Percentiles rank a stretch among this genome's conserved stretches.
These are phyloP conservation scores for Oryza longistaminata DNA, from an alignment of 176 grass and related monocot genomes.

Conservation along the genomic window DNA sequence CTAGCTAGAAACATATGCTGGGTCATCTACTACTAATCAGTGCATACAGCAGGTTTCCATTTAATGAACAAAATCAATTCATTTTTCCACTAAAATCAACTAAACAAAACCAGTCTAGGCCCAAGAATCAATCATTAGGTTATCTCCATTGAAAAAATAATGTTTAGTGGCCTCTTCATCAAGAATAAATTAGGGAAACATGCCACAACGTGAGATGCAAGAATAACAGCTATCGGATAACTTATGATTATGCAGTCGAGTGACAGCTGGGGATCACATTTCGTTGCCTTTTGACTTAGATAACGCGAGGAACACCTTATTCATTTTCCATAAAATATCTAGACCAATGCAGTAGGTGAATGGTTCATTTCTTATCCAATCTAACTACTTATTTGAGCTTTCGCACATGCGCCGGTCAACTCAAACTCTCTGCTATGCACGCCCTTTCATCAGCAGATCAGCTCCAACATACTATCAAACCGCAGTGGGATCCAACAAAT, in stretches of 20 bases:
- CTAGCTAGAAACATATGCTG: neutral
- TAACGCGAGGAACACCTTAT: neutral
- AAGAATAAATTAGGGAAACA: neutral
- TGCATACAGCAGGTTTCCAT: constrained; percentile 6
- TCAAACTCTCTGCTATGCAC: neutral
- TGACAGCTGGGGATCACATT: neutral
- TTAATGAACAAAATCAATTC: neutral
- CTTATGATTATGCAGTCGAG: neutral
- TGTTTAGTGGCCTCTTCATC: neutral
- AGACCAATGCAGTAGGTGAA: neutral
- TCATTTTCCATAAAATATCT: neutral
- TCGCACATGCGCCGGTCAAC: neutral
- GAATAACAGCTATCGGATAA: neutral
- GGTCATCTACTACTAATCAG: neutral
- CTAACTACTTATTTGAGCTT: neutral
- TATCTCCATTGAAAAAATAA: constrained; percentile 8
- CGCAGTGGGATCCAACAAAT: neutral
- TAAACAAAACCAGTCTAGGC: constrained; percentile 17
- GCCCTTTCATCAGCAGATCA: neutral
- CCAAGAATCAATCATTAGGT: neutral
- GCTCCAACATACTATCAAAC: neutral
- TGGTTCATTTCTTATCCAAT: neutral
- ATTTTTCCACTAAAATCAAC: neutral
- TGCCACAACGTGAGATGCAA: neutral
- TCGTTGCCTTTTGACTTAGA: neutral